A percentile compares a stretch with the other conserved stretches of the same genome.
phyloP scores from a whole-genome alignment of 805 yeast genomes.

The Candida bentonensis region DNA sequence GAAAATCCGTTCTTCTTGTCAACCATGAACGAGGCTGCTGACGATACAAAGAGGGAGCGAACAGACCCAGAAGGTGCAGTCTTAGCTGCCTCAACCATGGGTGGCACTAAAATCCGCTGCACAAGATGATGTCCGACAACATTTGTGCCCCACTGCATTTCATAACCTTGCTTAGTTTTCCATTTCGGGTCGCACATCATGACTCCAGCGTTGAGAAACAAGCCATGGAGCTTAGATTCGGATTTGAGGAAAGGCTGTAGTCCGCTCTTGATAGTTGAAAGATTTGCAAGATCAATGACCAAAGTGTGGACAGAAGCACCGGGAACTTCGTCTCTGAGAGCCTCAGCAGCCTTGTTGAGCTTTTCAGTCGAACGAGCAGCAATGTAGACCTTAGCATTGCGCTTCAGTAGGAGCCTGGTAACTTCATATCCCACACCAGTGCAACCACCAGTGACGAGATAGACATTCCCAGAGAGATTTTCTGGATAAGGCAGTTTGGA shows the following conservation, averaged over 20 bases:
- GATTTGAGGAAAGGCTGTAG: slow-evolving; percentile 6
- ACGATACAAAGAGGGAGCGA: slow-evolving; percentile 30
- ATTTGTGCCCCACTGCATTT: slow-evolving; percentile 31
- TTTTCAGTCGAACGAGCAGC: no score
- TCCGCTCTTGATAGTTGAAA: slow-evolving; percentile 13
- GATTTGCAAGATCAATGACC: slow-evolving; percentile 13
- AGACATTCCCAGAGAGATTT: no score
- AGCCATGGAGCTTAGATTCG: slow-evolving; percentile 9
- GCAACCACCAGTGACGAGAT: slow-evolving; percentile 24
- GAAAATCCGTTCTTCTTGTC: slow-evolving; percentile 21
- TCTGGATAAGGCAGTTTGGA: no score
- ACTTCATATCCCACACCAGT: slow-evolving; percentile 25
- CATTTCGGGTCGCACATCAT: slow-evolving; percentile 21
- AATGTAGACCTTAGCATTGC: no score
- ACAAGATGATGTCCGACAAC: slow-evolving; percentile 30
- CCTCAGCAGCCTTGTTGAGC: no score
- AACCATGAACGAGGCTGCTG: slow-evolving; percentile 19
- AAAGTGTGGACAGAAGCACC: slow-evolving; percentile 10
- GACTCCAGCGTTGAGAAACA: slow-evolving; percentile 16
- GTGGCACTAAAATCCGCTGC: slow-evolving; percentile 20
- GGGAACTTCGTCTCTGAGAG: slow-evolving; percentile 14
- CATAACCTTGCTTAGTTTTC: slow-evolving; percentile 29
- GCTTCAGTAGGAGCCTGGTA: slow-evolving; percentile 20
- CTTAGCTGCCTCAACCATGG: slow-evolving; percentile 22
- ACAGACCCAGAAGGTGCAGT: slow-evolving; percentile 15